Percentiles rank a stretch among this genome's conserved stretches.
phyloP scores from a whole-genome alignment of 768 basidiomycete species.

The Lentinula guzmanii region DNA sequence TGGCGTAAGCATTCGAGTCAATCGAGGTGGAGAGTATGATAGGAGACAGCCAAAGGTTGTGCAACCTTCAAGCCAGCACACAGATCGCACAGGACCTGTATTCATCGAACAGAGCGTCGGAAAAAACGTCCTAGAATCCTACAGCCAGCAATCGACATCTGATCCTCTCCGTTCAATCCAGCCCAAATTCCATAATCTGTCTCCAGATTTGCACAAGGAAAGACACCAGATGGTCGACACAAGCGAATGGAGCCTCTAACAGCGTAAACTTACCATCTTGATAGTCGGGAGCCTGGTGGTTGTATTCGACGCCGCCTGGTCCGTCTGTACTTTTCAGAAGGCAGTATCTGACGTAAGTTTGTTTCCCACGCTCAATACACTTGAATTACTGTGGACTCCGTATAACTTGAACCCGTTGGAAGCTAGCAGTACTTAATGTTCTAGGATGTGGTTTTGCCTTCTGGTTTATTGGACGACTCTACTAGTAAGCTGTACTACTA shows the following conservation, averaged over 20 bases:
- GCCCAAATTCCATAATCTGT: not conserved
- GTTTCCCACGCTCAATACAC: not conserved
- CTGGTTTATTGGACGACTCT: no score
- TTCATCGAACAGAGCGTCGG: not conserved
- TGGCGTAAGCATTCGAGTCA: not conserved
- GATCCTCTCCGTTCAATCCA: not conserved
- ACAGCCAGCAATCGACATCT: not conserved
- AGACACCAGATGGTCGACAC: not conserved
- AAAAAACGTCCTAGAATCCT: not conserved
- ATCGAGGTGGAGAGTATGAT: not conserved
- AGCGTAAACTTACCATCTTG: not conserved
- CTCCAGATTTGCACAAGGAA: not conserved
- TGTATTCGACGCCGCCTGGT: not conserved
- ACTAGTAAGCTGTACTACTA: no score
- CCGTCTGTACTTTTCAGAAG: not conserved
- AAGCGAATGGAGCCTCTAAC: not conserved
- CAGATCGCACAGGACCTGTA: not conserved
- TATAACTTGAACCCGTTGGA: no score
- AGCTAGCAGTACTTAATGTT: no score
- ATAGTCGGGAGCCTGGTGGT: not conserved
- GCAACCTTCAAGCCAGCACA: not conserved
- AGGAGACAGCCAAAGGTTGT: not conserved
- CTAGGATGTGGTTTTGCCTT: no score
- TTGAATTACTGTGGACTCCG: no score
- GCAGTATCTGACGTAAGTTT: not conserved